phyloP scores from a whole-genome alignment of 2,329 filamentous ascomycete species.

The Hypoxylon sp. region DNA sequence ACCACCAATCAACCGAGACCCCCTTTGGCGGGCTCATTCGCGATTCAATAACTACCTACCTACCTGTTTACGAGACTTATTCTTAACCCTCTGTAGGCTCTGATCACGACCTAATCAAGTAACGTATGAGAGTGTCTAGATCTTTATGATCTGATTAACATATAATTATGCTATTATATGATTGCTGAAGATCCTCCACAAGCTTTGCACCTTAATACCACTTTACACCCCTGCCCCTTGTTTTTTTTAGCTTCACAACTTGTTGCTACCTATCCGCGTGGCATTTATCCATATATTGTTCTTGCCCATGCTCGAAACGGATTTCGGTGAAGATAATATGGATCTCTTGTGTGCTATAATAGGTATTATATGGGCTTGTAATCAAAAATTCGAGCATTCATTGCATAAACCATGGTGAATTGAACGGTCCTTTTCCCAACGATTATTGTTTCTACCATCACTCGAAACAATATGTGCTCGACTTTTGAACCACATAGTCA shows the following conservation, averaged over 20 bases:
- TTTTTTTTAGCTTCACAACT: slow-evolving; percentile 36
- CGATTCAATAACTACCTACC: neutral
- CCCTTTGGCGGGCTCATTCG: slow-evolving; percentile 12
- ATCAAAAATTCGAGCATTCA: slow-evolving; percentile 1
- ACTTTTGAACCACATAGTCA: neutral
- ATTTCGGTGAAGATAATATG: slow-evolving; percentile 35
- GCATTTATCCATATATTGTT: slow-evolving; percentile 32
- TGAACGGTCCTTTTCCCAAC: neutral
- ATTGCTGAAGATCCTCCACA: slow-evolving; percentile 44
- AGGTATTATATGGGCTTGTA: slow-evolving; percentile 9
- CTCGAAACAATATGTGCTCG: slow-evolving; percentile 11
- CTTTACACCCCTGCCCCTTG: slow-evolving; percentile 41
- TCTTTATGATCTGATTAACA: slow-evolving; percentile 45
- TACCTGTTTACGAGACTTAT: neutral
- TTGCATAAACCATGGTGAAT: neutral
- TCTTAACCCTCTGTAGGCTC: neutral
- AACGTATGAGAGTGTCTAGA: slow-evolving; percentile 27
- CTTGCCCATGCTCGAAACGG: slow-evolving; percentile 35
- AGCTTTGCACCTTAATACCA: slow-evolving; percentile 34
- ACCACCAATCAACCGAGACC: slow-evolving; percentile 5
- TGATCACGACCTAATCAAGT: slow-evolving; percentile 3
- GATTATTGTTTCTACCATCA: slow-evolving; percentile 1
- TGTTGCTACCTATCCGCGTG: slow-evolving; percentile 47
- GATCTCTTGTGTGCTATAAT: slow-evolving; percentile 17
- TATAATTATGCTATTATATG: slow-evolving; percentile 37